Evolutionary conservation across 495 filamentous ascomycete species (phyloP).

Genomic region (Aspergillus baeticus): DNA sequence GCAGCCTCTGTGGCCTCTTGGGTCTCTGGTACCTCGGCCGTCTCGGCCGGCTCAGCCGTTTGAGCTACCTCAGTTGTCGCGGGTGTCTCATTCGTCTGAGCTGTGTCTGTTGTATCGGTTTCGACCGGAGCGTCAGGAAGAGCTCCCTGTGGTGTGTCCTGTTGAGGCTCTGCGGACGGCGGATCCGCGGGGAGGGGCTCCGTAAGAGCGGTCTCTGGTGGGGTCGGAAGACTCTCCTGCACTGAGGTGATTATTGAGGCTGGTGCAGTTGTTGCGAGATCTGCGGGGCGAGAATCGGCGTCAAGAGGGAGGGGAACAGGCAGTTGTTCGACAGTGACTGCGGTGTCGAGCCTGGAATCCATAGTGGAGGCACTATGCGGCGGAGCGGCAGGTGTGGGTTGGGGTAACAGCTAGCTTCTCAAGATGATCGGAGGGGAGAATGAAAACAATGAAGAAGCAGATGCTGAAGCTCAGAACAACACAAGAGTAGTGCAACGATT

Average conservation of each 20-base stretch:
- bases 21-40: background rate
- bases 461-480: background rate
- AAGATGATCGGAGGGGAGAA: slow-evolving; percentile 1
- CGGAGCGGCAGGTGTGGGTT: slow-evolving; percentile 1
- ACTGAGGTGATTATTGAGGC: slow-evolving; percentile 3
- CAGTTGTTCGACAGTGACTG: slow-evolving; percentile 16
- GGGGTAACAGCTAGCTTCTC: background rate
- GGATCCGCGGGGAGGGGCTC: background rate
- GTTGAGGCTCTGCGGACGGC: slow-evolving; percentile 1
- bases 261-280: slow-evolving; percentile 3
- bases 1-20: background rate
- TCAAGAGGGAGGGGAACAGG: slow-evolving; percentile 15
- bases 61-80: background rate
- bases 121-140: background rate
- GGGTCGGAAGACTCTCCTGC: slow-evolving; percentile 4
- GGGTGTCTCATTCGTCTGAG: background rate
- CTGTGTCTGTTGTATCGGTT: background rate
- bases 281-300: slow-evolving; percentile 7
- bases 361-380: slow-evolving; percentile 18
- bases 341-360: slow-evolving; percentile 22
- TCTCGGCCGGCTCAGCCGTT: background rate
- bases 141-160: background rate
- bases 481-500: too few relatives aligned
- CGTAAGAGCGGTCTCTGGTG: background rate
- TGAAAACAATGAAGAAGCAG: slow-evolving; percentile 1